phyloP scores from a whole-genome alignment of 108 stramenopile species.

The Pseudonitzschia multiseries region DNA sequence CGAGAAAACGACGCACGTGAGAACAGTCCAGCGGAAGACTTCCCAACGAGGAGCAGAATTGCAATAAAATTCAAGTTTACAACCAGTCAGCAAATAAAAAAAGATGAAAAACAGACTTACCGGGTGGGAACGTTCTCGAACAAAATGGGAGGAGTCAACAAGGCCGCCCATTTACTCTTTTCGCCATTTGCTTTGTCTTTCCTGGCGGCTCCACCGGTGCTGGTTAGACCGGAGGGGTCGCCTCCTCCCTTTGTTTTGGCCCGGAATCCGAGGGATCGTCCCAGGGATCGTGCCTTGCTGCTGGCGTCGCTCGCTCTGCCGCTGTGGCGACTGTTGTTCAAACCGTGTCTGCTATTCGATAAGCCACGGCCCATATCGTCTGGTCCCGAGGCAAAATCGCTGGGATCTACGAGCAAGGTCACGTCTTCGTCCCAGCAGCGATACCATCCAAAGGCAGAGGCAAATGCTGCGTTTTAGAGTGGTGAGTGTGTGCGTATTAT shows the following conservation, averaged over 20 bases:
- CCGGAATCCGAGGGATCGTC: constrained; percentile 71
- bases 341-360: constrained; percentile 55
- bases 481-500: not conserved
- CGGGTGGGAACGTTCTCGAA: constrained; percentile 60
- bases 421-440: constrained; percentile 83
- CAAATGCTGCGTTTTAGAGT: constrained; percentile 48
- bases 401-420: constrained; percentile 58
- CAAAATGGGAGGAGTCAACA: constrained; percentile 69
- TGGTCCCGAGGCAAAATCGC: constrained; percentile 40
- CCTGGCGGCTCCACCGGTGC: constrained; percentile 3
- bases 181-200: constrained; percentile 8
- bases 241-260: constrained; percentile 45
- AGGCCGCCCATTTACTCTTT: constrained; percentile 63
- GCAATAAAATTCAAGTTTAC: not conserved
- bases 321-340: constrained; percentile 51
- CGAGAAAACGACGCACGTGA: not conserved
- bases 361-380: constrained; percentile 54
- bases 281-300: constrained; percentile 47
- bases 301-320: not conserved
- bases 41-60: not conserved
- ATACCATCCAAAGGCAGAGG: constrained; percentile 89
- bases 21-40: not conserved
- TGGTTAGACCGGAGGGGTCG: constrained; percentile 20
- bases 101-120: constrained; percentile 27
- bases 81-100: not conserved